These are phyloP conservation scores for Wickerhamomyces ciferrii DNA, from an alignment of 805 yeast species.

Conservation along the genomic window DNA sequence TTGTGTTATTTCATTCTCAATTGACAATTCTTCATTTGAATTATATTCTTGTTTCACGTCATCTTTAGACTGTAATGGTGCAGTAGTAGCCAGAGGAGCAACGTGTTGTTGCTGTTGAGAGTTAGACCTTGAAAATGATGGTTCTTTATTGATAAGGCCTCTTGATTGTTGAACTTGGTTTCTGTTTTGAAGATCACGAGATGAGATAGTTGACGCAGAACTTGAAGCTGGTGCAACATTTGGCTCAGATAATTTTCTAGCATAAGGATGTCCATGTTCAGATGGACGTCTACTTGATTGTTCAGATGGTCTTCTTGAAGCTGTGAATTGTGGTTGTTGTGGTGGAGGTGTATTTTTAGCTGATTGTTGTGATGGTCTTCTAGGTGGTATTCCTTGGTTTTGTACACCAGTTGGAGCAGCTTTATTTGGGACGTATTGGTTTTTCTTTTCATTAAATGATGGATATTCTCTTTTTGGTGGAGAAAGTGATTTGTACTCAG, in stretches of 20 bases:
- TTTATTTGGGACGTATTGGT: background rate
- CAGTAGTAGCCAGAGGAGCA: background rate
- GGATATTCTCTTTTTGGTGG: background rate
- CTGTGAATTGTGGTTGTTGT: background rate
- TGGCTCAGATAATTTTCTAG: background rate
- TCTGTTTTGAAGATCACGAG: background rate
- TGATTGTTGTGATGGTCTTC: background rate
- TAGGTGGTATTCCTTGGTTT: background rate
- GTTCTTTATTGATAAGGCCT: background rate
- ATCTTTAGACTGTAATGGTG: too few relatives aligned
- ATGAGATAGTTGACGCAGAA: background rate
- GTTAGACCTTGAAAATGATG: background rate
- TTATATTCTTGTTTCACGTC: background rate
- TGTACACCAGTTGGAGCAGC: background rate
- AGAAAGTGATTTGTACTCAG: slow-evolving; percentile 4
- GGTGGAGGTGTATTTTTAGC: background rate
- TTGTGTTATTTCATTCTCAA: background rate
- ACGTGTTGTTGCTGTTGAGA: background rate
- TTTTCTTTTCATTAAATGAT: background rate
- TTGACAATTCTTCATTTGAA: background rate
- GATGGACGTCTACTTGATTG: background rate
- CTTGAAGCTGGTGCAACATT: background rate
- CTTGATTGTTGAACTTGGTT: background rate
- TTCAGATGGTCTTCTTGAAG: background rate
- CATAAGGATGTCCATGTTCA: background rate